Conservation (phyloP, 345 rosid genomes). For the Camelina sativa region DNA sequence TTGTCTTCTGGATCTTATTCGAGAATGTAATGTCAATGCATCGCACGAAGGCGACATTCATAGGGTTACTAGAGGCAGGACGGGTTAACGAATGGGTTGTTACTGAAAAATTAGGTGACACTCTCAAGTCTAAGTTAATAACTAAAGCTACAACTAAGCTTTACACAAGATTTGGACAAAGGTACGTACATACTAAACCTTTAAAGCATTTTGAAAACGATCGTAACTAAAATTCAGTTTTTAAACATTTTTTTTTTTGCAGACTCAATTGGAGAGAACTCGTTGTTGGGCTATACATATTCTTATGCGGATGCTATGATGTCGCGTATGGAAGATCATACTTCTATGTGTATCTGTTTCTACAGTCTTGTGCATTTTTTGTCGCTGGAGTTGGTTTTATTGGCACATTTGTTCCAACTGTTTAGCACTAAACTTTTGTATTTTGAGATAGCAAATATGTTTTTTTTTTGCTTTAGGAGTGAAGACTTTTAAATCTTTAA, state of each 20-base stretch:
- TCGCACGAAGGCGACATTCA: conserved; percentile 66
- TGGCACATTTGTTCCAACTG: conserved; percentile 67
- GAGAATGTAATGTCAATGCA: conserved; percentile 72
- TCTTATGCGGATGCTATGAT: conserved; percentile 82
- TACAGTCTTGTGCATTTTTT: conserved; percentile 80
- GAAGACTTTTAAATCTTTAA: too few species aligned
- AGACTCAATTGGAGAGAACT: conserved; percentile 73
- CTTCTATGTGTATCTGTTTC: conserved; percentile 67
- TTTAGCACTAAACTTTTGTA: background rate
- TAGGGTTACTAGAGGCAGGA: conserved; percentile 79
- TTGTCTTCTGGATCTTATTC: conserved; percentile 62
- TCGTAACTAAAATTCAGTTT: conserved; percentile 1
- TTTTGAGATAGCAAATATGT: conserved; percentile 6
- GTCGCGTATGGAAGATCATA: conserved; percentile 60
- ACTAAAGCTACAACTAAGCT: conserved; percentile 54
- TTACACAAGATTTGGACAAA: conserved; percentile 62
- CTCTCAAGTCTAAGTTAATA: conserved; percentile 56
- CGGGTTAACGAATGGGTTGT: conserved; percentile 97
- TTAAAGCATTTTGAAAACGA: background rate
- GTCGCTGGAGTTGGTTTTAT: conserved; percentile 76
- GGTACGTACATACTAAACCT: conserved; percentile 56
- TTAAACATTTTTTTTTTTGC: background rate
- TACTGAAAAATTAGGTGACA: conserved; percentile 89
- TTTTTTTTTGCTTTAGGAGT: background rate
- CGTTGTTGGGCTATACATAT: conserved; percentile 70